phyloP scores from a whole-genome alignment of 148 eudicot species.

The Rhododendron mucronatum region DNA sequence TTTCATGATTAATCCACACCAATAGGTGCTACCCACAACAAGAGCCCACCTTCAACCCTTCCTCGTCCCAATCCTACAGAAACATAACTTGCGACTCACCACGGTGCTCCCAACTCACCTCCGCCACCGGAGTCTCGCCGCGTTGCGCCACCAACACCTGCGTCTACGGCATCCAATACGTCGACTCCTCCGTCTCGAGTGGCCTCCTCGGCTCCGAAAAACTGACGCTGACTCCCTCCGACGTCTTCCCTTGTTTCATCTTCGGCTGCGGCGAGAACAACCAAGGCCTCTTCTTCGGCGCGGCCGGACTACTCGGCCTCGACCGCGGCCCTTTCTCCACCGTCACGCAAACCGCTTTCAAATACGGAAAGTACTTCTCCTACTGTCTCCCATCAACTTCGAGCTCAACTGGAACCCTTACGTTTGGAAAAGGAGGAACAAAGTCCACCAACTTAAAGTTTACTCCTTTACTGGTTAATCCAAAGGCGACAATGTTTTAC shows the following conservation, averaged over 20 bases:
- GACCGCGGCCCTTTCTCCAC: conserved; percentile 12
- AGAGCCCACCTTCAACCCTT: background rate
- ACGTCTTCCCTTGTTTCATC: conserved; percentile 5
- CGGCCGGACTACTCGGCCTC: conserved; percentile 23
- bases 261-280: conserved; percentile 26
- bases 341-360: conserved; percentile 18
- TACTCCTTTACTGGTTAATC: conserved; percentile 8
- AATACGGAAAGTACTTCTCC: conserved; percentile 21
- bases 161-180: conserved; percentile 35
- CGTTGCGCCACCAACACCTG: conserved; percentile 31
- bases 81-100: conserved; percentile 52
- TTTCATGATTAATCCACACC: too few relatives aligned
- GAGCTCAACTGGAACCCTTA: conserved; percentile 15
- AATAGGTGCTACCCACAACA: background rate
- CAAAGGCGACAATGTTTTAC: conserved; percentile 45
- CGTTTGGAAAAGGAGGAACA: conserved; percentile 10
- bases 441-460: background rate
- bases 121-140: conserved; percentile 28
- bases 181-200: background rate
- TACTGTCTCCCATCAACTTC: conserved; percentile 20
- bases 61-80: conserved; percentile 38
- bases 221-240: background rate
- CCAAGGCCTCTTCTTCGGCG: conserved; percentile 15
- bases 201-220: conserved; percentile 16
- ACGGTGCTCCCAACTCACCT: conserved; percentile 35